Evolutionary conservation across 1,284 basidiomycete genomes (phyloP).

Genomic region (Jaminaea rosea): DNA sequence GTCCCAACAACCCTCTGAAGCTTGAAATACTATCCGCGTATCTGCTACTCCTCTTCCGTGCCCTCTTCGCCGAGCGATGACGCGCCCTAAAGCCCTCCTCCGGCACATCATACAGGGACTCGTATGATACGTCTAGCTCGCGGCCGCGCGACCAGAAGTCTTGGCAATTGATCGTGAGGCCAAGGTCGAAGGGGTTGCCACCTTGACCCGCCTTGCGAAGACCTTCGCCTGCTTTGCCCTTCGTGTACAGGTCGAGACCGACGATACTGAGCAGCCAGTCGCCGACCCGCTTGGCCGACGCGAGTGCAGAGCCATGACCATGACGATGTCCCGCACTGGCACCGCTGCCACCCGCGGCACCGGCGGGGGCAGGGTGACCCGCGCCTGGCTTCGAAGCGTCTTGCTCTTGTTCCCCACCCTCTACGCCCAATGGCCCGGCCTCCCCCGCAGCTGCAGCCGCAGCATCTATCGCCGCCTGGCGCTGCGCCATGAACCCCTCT

Average conservation of each 20-base stretch:
- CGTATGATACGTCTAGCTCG: constrained; percentile 81
- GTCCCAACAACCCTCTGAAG: not conserved
- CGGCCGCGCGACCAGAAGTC: constrained; percentile 88
- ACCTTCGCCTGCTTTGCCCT: constrained; percentile 74
- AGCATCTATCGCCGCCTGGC: not conserved
- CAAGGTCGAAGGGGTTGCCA: constrained; percentile 85
- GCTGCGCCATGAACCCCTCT: constrained; percentile 11
- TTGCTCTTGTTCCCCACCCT: constrained; percentile 8
- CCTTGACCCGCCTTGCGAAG: constrained; percentile 58
- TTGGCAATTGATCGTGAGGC: constrained; percentile 68
- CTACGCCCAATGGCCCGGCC: not conserved
- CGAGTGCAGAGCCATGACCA: constrained; percentile 1
- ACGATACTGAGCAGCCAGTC: constrained; percentile 75
- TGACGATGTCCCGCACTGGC: constrained; percentile 1
- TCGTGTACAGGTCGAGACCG: constrained; percentile 85
- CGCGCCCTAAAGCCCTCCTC: constrained; percentile 7
- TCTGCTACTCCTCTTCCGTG: not conserved
- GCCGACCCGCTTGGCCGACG: constrained; percentile 8
- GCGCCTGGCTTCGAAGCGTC: constrained; percentile 12
- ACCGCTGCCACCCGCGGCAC: constrained; percentile 11
- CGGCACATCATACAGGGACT: constrained; percentile 70
- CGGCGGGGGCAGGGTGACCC: constrained; percentile 6
- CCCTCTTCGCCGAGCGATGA: not conserved
- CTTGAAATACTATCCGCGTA: not conserved
- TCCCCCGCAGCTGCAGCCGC: too few relatives aligned